Percentiles rank a stretch among this genome's conserved stretches.
Evolutionary conservation across 768 basidiomycete species (phyloP).

Genomic region (Galerina marginata): DNA sequence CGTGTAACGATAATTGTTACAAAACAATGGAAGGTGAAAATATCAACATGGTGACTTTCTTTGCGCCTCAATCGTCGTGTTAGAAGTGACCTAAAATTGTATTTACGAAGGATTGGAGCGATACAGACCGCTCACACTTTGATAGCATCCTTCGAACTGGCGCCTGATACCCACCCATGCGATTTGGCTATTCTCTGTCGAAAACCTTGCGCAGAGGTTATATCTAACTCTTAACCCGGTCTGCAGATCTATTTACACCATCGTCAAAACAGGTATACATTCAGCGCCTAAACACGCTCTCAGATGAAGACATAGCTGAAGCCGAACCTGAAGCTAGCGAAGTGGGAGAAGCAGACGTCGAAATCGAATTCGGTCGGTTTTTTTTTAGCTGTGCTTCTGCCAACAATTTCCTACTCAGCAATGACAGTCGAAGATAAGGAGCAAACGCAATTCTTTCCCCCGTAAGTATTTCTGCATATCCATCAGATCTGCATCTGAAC

Average conservation of each 20-base stretch:
- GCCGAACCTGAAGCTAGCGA: background rate
- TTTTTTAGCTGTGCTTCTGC: background rate
- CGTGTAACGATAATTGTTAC: conserved; percentile 15
- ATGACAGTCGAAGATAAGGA: background rate
- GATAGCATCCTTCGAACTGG: conserved; percentile 42
- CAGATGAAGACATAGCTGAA: conserved; percentile 15
- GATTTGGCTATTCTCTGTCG: conserved; percentile 52
- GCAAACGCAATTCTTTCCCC: background rate
- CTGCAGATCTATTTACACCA: conserved; percentile 15
- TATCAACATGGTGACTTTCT: background rate
- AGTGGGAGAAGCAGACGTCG: background rate
- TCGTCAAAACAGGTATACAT: conserved; percentile 20
- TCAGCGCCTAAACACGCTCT: conserved; percentile 26
- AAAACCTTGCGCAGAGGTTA: conserved; percentile 53
- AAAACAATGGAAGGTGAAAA: conserved; percentile 9
- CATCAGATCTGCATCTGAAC: background rate
- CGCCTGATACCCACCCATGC: conserved; percentile 55
- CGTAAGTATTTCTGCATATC: background rate
- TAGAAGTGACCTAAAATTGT: background rate
- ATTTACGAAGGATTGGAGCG: conserved; percentile 34
- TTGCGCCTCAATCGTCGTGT: background rate
- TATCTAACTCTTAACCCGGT: background rate
- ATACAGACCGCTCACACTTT: conserved; percentile 32
- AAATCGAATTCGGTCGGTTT: conserved; percentile 9
- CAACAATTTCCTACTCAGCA: background rate